Evolutionary conservation across 148 eudicot species (phyloP), one percentile per base, ranked within the genome.

Genomic region (Dysphania ambrosioides): DNA sequence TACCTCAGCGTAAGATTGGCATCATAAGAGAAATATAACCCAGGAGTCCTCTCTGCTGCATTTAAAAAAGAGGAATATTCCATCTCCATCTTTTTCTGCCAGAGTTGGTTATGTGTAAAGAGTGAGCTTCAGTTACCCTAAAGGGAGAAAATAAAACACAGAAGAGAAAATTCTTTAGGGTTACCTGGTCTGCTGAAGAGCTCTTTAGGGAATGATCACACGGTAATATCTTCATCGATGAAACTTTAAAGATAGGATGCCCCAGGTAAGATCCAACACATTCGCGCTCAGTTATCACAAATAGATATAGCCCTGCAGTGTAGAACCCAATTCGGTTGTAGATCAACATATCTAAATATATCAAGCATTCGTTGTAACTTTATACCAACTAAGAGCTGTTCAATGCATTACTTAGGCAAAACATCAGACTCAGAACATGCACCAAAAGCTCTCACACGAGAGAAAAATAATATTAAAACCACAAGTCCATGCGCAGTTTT

Each of bases 1-100:
- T 84, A 92, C 99, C 99, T 92, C 70, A 92, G 81, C n/a, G 97
- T 95, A 57, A 95, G 81, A 82, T 95, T 95, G 85, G 83, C 87
- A 82, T 90, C 92, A 81, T 95, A 95, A 7, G 99, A 95, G 82
- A 88, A 92, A 86, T 84, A 92, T 53, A 95, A 82, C 68, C 97
- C 97, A 67, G 85, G 81, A 66, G 96, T 87, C 68, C 44, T 85
- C 84, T 95, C 92, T 55, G 94, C 97, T 71, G 87, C 77, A 84
- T 75, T 85, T 56, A 95, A 81, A 73, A 95, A 85, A 40, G 81
- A 77, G 47, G 86, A 88, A 83, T 90, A 92, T 75, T 92, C 96
- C 11, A 86, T 79, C 79, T 95, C 99, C 97, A 90, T 87, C 87
- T 83, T 89, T 88, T 88, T 95, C 99, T 92, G 96, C 72, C 77